phyloP scores from a whole-genome alignment of 805 yeast species.

The Saccharomyces eubayanus region DNA sequence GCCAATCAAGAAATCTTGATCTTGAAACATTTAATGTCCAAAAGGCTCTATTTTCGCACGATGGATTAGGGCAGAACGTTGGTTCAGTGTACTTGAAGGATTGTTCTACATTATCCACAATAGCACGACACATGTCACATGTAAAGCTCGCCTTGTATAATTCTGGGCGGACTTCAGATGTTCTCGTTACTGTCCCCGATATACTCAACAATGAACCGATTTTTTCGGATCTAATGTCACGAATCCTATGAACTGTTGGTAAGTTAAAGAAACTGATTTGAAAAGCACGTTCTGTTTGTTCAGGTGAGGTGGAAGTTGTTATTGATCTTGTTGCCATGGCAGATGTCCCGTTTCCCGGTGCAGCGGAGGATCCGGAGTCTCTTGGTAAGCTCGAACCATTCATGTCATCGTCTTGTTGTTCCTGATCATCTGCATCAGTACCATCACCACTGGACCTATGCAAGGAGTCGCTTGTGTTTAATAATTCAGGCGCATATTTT shows the following conservation, averaged over 20 bases:
- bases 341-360: conserved; percentile 13
- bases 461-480: conserved; percentile 38
- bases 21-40: conserved; percentile 81
- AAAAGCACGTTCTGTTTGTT: conserved; percentile 62
- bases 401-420: conserved; percentile 3
- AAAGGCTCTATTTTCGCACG: conserved; percentile 75
- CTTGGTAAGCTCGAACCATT: conserved; percentile 3
- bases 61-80: conserved; percentile 77
- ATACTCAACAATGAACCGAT: conserved; percentile 79
- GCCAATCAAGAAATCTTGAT: conserved; percentile 93
- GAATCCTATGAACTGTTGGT: conserved; percentile 72
- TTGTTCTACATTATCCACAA: conserved; percentile 86
- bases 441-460: conserved; percentile 16
- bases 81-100: conserved; percentile 92
- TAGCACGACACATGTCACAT: conserved; percentile 80
- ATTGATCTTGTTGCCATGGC: conserved; percentile 31
- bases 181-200: conserved; percentile 91
- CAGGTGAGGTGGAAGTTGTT: conserved; percentile 39
- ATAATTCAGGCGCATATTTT: conserved; percentile 63
- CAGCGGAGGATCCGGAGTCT: conserved; percentile 7
- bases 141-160: conserved; percentile 77
- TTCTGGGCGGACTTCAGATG: conserved; percentile 95
- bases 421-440: conserved; percentile 29
- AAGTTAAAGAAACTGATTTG: conserved; percentile 84
- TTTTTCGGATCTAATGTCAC: conserved; percentile 84